A percentile compares a stretch with the other conserved stretches of the same genome.
These are phyloP conservation scores for Mucor piriformis DNA, from an alignment of 371 early-diverging fungal genomes.

Conservation along the genomic window DNA sequence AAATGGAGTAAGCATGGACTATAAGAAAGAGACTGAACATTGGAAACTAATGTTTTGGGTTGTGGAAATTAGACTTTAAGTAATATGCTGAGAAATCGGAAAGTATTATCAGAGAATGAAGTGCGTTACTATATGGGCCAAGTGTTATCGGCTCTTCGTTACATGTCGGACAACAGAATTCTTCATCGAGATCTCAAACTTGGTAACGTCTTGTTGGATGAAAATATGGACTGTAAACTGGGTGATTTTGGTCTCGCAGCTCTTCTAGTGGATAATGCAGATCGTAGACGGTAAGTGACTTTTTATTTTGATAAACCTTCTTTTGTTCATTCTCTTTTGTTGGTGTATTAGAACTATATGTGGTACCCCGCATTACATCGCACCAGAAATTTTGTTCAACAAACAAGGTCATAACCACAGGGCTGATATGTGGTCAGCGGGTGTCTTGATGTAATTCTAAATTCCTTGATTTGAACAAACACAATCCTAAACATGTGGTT, in stretches of 20 bases:
- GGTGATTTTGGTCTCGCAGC: slow-evolving; percentile 99
- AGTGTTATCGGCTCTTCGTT: slow-evolving; percentile 82
- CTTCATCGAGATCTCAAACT: slow-evolving; percentile 99
- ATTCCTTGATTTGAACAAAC: no score
- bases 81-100: slow-evolving; percentile 72
- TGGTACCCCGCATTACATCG: slow-evolving; percentile 98
- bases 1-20: slow-evolving; percentile 67
- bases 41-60: no score
- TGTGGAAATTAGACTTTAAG: slow-evolving; percentile 83
- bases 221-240: slow-evolving; percentile 87
- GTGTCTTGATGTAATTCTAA: slow-evolving; percentile 94
- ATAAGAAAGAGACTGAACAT: no score
- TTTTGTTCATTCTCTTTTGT: no score
- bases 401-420: slow-evolving; percentile 87
- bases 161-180: slow-evolving; percentile 83
- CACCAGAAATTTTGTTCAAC: slow-evolving; percentile 92
- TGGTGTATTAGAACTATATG: slow-evolving; percentile 9
- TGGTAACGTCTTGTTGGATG: slow-evolving; percentile 91
- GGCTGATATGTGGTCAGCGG: slow-evolving; percentile 98
- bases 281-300: slow-evolving; percentile 83
- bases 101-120: slow-evolving; percentile 89
- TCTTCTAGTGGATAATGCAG: slow-evolving; percentile 67
- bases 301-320: background rate
- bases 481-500: slow-evolving; percentile 48
- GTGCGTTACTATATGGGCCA: slow-evolving; percentile 87